phyloP scores from a whole-genome alignment of 768 basidiomycete species.

The Ramaria rubella region DNA sequence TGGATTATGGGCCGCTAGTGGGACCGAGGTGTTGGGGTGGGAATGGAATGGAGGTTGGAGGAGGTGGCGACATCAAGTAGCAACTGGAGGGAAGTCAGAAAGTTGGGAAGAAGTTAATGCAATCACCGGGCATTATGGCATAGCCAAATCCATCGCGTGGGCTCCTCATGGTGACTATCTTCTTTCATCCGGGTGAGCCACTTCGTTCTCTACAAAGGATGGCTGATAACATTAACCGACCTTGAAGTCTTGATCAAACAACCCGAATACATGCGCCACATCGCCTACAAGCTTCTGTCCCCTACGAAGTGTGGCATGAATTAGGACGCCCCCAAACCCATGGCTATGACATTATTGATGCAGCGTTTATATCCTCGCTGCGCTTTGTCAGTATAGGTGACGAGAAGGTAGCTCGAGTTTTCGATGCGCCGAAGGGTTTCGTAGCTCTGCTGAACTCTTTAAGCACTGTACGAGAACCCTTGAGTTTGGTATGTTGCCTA shows the following conservation, averaged over 20 bases:
- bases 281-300: conserved; percentile 8
- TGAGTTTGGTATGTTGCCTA: conserved; percentile 40
- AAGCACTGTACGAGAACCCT: conserved; percentile 39
- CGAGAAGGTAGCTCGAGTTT: conserved; percentile 91
- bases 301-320: conserved; percentile 64
- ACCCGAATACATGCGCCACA: conserved; percentile 74
- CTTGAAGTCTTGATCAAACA: conserved; percentile 79
- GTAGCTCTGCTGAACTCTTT: conserved; percentile 50
- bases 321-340: conserved; percentile 91
- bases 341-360: conserved; percentile 87
- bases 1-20: conserved; percentile 67
- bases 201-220: neutral
- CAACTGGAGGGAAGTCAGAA: conserved; percentile 25
- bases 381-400: conserved; percentile 89
- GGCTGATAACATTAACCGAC: conserved; percentile 1
- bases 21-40: conserved; percentile 67
- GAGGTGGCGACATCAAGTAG: conserved; percentile 55
- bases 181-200: conserved; percentile 70
- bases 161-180: conserved; percentile 81
- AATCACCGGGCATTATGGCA: conserved; percentile 76
- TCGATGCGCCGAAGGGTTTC: conserved; percentile 84
- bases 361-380: conserved; percentile 65
- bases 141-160: conserved; percentile 80
- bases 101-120: conserved; percentile 76
- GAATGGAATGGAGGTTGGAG: conserved; percentile 96